These are phyloP conservation scores for Arabis alpina DNA, from an alignment of 345 rosid genomes.

Conservation along the genomic window DNA sequence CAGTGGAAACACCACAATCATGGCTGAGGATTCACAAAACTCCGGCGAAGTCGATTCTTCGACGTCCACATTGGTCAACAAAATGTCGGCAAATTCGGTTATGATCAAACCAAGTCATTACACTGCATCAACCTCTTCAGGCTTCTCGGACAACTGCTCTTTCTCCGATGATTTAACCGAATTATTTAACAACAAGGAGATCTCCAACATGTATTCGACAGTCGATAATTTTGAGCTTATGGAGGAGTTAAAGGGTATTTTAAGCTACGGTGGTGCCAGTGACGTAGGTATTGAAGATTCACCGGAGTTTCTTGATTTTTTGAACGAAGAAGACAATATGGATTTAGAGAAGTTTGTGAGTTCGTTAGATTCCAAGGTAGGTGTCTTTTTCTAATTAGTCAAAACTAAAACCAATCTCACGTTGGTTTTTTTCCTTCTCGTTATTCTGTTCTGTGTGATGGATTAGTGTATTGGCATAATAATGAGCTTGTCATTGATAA, in stretches of 20 bases:
- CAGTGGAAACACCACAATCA: slow-evolving; percentile 17
- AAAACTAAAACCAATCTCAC: slow-evolving; percentile 27
- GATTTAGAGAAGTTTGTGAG: slow-evolving; percentile 20
- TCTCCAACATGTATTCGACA: slow-evolving; percentile 6
- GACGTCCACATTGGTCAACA: slow-evolving; percentile 25
- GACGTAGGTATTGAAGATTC: slow-evolving; percentile 11
- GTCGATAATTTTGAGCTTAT: slow-evolving; percentile 35
- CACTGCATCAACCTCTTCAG: slow-evolving; percentile 3
- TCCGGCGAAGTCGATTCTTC: slow-evolving; percentile 1
- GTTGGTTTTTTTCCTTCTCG: slow-evolving; percentile 23
- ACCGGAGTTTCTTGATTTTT: slow-evolving; percentile 24
- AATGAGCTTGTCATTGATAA: neutral
- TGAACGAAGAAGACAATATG: slow-evolving; percentile 25
- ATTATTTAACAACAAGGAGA: slow-evolving; percentile 30
- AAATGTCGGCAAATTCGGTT: neutral
- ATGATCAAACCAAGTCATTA: neutral
- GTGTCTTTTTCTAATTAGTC: slow-evolving; percentile 24
- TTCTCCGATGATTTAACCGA: slow-evolving; percentile 14
- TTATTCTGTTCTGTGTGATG: neutral
- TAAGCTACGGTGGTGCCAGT: slow-evolving; percentile 3
- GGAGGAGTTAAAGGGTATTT: slow-evolving; percentile 36
- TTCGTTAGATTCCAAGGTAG: slow-evolving; percentile 14
- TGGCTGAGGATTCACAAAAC: slow-evolving; percentile 22
- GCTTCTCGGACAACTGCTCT: slow-evolving; percentile 27
- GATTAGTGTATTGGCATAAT: neutral